Evolutionary conservation across 164 flowering plant species (phyloP), one percentile per base, ranked within the genome.

Genomic region (Malania oleifera): DNA sequence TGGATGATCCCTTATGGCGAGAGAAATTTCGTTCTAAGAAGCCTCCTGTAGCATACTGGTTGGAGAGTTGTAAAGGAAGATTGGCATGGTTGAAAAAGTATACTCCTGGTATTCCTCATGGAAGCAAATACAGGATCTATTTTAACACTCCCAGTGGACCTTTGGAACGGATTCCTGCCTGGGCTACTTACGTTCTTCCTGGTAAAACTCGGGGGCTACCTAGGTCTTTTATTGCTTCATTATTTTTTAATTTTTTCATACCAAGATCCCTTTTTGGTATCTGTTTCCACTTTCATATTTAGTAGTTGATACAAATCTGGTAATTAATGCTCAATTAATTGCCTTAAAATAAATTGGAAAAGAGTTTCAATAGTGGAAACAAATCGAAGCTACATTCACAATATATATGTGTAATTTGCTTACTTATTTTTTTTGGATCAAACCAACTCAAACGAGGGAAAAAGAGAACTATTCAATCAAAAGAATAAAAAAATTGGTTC

Each of bases 141-240:
- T 87, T 93, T 61, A 87, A 93, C 75, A 93, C 98, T 70, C 87
- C 97, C 18, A 69, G 43, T 67, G 98, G 97, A 19, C 89, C 97
- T 56, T 66, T 93, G 70, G 98, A 89, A 68, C 76, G 98, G 13
- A 78, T 93, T 52, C 97, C 98, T 71, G 95, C 98, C 60, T 93
- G 97, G 98, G 98, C 98, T 64, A 84, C 95, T 55, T 93, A 87
- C 76, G 98, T 93, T 59, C 75, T 83, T 64, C 96, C 98, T 47
- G 96, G 98, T 89, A 75, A n/a, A 57, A 38, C 17, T 45, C 1
- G 37, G 23, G 24, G 17, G 23, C 39, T 19, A 28, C 58, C 35
- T 38, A 25, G 34, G 46, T 57, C 18, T 14, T 40, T 25, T 15
- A 15, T 57, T 63, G 11, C 18, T 52, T 56, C 39, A 39, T 17